Base-by-base conservation (phyloP, 2,329 filamentous ascomycete genomes). In the Colletotrichum acutatum region DNA sequence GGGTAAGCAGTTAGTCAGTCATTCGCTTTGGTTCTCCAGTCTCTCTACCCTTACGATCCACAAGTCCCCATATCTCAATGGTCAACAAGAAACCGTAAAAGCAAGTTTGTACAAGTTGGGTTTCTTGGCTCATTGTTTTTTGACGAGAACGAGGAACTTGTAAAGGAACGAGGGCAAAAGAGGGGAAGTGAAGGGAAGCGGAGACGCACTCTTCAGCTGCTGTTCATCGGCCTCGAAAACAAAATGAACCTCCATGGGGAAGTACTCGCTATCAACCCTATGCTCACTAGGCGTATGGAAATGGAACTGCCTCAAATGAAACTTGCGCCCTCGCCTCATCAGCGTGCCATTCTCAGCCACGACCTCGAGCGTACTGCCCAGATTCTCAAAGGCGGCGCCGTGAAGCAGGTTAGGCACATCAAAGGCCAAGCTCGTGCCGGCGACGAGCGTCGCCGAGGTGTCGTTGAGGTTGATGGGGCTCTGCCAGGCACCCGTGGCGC, bases 241-340 rank as follows among this genome's bases (percentile, higher is more conserved):
- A 74, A 85, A 83, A 76, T 85, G 84, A 30, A 83, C 80, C 74
- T 85, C 84, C 73, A 83, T 76, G 16, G 83, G 81, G 68, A 79
- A 84, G 76, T 81, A 78, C 74, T 82, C 80, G 8, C 84, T 79
- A 77, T 84, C 75, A 78, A 90, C 81, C 59, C 86, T 84, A 76
- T 91, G 90, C 82, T 91, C 90, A 56, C 87, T 88, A 0, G 90
- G 89, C 0, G 88, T 87, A 77, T 91, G 90, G 81, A 91, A 89
- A 79, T 91, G 89, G 81, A 90, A 90, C 75, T 91, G 89, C 59
- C 80, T 80, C 16, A 90, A 81, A 0, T 75, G 77, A 78, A 86
- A 90, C 19, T 81, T 77, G 19, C 79, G 78, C 34, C 81, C 82
- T 1, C 76, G 80, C 28, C 86, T 77, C 0, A 76, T 81, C 4